phyloP scores from a whole-genome alignment of 2,329 filamentous ascomycete species.

The Calonectria honghensis region DNA sequence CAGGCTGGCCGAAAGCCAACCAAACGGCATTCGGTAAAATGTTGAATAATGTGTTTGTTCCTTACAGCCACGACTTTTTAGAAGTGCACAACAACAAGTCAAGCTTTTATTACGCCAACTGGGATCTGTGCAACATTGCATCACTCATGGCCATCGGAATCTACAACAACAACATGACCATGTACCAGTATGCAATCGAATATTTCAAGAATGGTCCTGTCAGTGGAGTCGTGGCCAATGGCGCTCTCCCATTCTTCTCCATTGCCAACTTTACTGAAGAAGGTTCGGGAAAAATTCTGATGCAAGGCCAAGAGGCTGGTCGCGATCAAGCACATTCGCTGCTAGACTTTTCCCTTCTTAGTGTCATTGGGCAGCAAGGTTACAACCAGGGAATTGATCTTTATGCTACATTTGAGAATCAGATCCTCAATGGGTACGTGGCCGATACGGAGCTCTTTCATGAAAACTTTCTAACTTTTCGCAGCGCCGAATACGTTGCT shows the following conservation, averaged over 20 bases:
- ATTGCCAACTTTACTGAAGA: constrained; percentile 53
- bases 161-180: constrained; percentile 64
- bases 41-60: constrained; percentile 27
- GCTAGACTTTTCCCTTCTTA: constrained; percentile 63
- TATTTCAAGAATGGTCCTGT: constrained; percentile 64
- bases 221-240: constrained; percentile 61
- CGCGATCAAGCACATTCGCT: constrained; percentile 67
- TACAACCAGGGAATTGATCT: constrained; percentile 66
- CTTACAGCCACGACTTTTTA: constrained; percentile 19
- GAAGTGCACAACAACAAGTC: constrained; percentile 34
- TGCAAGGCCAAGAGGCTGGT: constrained; percentile 35
- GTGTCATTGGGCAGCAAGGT: constrained; percentile 63
- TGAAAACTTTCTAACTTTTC: neutral
- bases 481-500: constrained; percentile 60
- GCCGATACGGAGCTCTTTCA: neutral
- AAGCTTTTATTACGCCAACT: constrained; percentile 35
- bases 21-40: constrained; percentile 33
- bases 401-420: constrained; percentile 51
- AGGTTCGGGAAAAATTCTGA: constrained; percentile 54
- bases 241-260: constrained; percentile 53
- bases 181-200: constrained; percentile 61
- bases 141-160: constrained; percentile 64
- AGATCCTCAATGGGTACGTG: constrained; percentile 33
- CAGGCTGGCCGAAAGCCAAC: constrained; percentile 54
- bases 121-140: constrained; percentile 64